Base-by-base conservation (phyloP, 768 basidiomycete species). In the Pleurotus djamor region DNA sequence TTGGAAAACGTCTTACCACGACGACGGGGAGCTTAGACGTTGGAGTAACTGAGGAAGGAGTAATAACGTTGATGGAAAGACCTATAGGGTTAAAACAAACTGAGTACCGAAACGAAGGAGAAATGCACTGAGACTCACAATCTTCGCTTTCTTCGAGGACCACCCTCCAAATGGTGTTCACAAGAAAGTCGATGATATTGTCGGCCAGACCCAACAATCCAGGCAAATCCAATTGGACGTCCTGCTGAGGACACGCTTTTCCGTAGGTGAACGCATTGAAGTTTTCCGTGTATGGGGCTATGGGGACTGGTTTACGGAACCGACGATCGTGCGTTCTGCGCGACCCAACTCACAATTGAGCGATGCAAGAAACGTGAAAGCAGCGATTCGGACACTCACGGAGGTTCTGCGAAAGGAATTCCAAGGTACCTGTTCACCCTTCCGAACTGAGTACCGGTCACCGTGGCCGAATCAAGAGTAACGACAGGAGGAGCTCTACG, bases 1-100 rank as follows among this genome's bases (percentile, higher is more conserved):
- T 45, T n/a, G 5, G 17, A 41, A 1, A 44, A n/a, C n/a, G 1
- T 67, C 79, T 47, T 62, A 83, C 83, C 38, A 78, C 79, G 6
- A 82, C 70, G 1, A 85, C 79, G 0, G 83, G 83, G 1, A 84
- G 69, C 48, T 76, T 78, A 2, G 72, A 72, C 10, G 66, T 64
- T 0, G 74, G 60, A 0, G 70, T 72, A 0, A 72, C 67, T 52
- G 66, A 69, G 1, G 71, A 60, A 4, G 83, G 81, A 28, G 71
- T 71, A 33, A 80, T 68, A n/a, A 83, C 72, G 49, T 83, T 83
- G 47, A 84, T 52, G 2, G 75, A 80, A 2, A 84, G 67, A 64
- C 76, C 76, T n/a, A n/a, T n/a, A n/a, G n/a, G n/a, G n/a, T n/a
- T n/a, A n/a, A n/a, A n/a, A n/a, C n/a, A n/a, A n/a, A n/a, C n/a